phyloP scores from a whole-genome alignment of 2,329 filamentous ascomycete genomes.

The Penicillium crustosum region DNA sequence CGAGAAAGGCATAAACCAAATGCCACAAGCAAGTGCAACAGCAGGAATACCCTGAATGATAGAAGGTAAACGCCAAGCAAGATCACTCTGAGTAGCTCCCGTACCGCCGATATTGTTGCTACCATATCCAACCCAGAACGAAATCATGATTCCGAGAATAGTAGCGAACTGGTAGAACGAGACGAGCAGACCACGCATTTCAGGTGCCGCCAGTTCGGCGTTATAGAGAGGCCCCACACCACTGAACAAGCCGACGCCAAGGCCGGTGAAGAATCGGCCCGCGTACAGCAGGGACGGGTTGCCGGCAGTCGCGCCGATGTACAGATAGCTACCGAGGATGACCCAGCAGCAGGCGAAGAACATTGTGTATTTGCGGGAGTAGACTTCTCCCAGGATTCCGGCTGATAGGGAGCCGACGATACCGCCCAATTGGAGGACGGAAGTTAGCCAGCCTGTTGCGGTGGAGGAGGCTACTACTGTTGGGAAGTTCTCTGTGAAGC shows the following conservation, averaged over 20 bases:
- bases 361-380: conserved; percentile 54
- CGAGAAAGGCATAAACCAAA: conserved; percentile 55
- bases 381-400: conserved; percentile 51
- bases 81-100: conserved; percentile 34
- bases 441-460: conserved; percentile 48
- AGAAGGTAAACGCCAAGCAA: conserved; percentile 50
- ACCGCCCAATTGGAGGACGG: conserved; percentile 54
- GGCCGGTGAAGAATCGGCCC: conserved; percentile 33
- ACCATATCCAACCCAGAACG: conserved; percentile 42
- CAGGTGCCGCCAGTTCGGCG: conserved; percentile 46
- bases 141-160: conserved; percentile 38
- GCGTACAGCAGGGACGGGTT: conserved; percentile 29
- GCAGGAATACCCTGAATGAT: conserved; percentile 47
- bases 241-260: conserved; percentile 36
- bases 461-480: conserved; percentile 45
- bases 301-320: conserved; percentile 27
- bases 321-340: conserved; percentile 45
- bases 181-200: conserved; percentile 35
- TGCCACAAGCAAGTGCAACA: conserved; percentile 35
- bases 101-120: conserved; percentile 43
- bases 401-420: conserved; percentile 44
- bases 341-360: conserved; percentile 53
- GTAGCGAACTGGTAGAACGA: conserved; percentile 38
- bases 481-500: conserved; percentile 49
- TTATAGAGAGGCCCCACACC: conserved; percentile 51